phyloP scores from a whole-genome alignment of 2,329 filamentous ascomycete species.

The Neonectria hederae region DNA sequence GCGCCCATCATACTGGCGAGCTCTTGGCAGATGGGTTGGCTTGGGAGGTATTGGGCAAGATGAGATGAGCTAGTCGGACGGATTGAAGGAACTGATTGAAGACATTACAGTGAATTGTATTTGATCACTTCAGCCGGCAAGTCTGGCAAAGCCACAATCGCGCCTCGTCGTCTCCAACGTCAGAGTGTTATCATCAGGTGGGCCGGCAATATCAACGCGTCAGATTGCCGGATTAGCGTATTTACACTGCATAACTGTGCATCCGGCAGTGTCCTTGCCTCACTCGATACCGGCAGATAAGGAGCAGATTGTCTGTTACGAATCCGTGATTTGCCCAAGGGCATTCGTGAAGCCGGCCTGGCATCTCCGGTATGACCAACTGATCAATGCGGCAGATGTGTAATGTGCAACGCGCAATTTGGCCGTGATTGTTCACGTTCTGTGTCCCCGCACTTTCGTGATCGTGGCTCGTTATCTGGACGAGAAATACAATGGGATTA shows the following conservation, averaged over 20 bases:
- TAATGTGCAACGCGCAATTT: slow-evolving; percentile 14
- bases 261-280: not conserved
- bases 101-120: slow-evolving; percentile 5
- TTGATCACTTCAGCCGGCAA: slow-evolving; percentile 8
- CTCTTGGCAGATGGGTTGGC: not conserved
- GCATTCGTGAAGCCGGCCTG: not conserved
- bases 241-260: not conserved
- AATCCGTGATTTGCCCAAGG: not conserved
- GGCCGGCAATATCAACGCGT: not conserved
- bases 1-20: slow-evolving; percentile 22
- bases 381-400: slow-evolving; percentile 7
- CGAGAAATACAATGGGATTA: not conserved
- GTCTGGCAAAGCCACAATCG: not conserved
- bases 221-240: slow-evolving; percentile 1
- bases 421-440: not conserved
- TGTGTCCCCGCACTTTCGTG: slow-evolving; percentile 3
- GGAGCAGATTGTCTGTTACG: not conserved
- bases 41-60: slow-evolving; percentile 24
- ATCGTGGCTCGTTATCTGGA: slow-evolving; percentile 4
- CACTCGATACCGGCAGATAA: not conserved
- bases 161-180: not conserved
- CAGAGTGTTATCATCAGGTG: not conserved
- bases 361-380: not conserved
- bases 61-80: not conserved
- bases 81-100: not conserved